Base-by-base conservation (phyloP, 306 rosid species). In the Inga laurina region DNA sequence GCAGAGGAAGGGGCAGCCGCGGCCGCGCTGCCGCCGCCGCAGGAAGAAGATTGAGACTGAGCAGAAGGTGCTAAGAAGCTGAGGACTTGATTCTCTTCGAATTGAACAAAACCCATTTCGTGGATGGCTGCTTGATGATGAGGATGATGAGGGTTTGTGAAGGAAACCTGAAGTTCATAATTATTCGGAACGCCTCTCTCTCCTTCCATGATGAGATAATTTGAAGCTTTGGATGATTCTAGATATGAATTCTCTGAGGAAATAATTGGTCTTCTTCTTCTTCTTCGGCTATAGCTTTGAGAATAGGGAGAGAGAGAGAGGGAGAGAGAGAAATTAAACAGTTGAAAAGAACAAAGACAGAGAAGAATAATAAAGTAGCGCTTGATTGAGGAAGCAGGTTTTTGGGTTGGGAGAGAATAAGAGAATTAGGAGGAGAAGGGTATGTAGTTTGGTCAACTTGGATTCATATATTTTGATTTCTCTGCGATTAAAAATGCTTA, bases 51-150 rank as follows among this genome's bases (percentile, higher is more conserved):
- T 78, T 87, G 92, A 6, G 90, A 82, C 70, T 87, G 90, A 6
- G 81, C 43, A 2, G 89, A 82, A 4, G 97, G 92, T 7, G 93
- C 85, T 82, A 95, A 81, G 90, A 95, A 95, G 83, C 98, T 93
- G 80, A 93, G 90, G 8, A 93, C 93, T 16, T 93, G 96, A 78
- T 84, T 90, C 79, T 91, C 93, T 81, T 93, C 93, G 66, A 93
- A 93, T 52, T 93, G 98, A 19, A 89, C 93, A 78, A 92, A 95
- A 22, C 94, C 93, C 92, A 95, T 85, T 48, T 93, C 91, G 4
- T 88, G 92, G 80, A 88, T 89, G 65, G 87, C 79, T 73, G 52
- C 52, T 48, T 48, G 52, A 48, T 57, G 64, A 57, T 67, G 48
- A 27, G 85, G 91, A 37, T 88, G 87, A 21, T 68, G 49, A 34